phyloP scores from a whole-genome alignment of 108 stramenopile genomes.

The Cyclotella baltica region DNA sequence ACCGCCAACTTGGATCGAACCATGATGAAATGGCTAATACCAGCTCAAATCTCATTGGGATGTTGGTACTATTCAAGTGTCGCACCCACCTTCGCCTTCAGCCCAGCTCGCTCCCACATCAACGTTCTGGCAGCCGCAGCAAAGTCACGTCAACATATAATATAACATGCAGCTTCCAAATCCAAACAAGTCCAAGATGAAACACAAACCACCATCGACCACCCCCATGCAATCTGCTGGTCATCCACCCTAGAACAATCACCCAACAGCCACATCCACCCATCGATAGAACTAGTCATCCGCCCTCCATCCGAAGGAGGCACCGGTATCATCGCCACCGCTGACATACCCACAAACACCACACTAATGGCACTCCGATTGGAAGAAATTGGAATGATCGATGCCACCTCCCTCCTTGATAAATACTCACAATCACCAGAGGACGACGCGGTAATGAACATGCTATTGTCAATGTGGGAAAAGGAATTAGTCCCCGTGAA shows the following conservation, averaged over 20 bases:
- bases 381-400: constrained; percentile 30
- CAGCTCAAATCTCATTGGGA: too few species aligned
- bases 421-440: constrained; percentile 3
- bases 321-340: constrained; percentile 28
- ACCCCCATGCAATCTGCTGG: constrained; percentile 24
- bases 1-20: too few species aligned
- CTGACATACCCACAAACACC: constrained; percentile 23
- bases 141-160: too few species aligned
- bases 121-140: too few species aligned
- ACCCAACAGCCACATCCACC: constrained; percentile 24
- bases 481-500: constrained; percentile 9
- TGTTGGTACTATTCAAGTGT: too few species aligned
- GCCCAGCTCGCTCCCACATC: too few species aligned
- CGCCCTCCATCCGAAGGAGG: constrained; percentile 33
- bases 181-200: too few species aligned
- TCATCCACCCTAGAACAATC: constrained; percentile 15
- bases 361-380: constrained; percentile 21
- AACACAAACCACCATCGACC: background rate
- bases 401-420: constrained; percentile 30
- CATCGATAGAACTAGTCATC: constrained; percentile 20
- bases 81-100: too few species aligned
- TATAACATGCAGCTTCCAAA: too few species aligned
- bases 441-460: constrained; percentile 41
- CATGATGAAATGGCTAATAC: too few species aligned
- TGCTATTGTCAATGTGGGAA: constrained; percentile 36